Base-by-base conservation (phyloP, 495 filamentous ascomycete species). In the Penicillium samsonianum region DNA sequence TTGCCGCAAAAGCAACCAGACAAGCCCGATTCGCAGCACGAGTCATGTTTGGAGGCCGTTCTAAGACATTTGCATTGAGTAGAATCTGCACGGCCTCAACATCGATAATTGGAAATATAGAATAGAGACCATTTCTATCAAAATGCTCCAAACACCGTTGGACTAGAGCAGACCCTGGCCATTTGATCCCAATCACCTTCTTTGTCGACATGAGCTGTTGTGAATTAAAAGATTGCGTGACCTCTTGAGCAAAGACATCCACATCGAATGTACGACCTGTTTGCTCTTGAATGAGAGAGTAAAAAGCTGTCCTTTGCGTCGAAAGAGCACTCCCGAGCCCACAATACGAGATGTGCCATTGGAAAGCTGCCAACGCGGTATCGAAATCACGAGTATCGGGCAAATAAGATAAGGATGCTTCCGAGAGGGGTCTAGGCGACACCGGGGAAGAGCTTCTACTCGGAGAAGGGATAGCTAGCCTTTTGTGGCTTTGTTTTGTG, bases 21-120 rank as follows among this genome's bases (percentile, higher is more conserved):
- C 65, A 68, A 14, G 67, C 65, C 8, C 59, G 55, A 48, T 60
- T 59, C 8, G 62, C 54, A 3, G 57, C 55, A n/a, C 50, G 60
- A 33, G 20, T 50, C 28, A 33, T 33, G 33, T 50, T n/a, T 53
- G 19, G 10, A 4, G 60, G 53, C 22, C 58, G 42, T 5, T 60
- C 50, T 17, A 68, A 33, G 11, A 62, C 53, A 50, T 59, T 53
- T 14, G 55, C 58, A 23, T 65, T 54, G 22, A 67, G 38, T 8
- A 69, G 50, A 12, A 59, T 52, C 16, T 41, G 48, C 40, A 64
- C 16, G 3, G 57, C 56, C n/a, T 58, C 51, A 10, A 48, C 49
- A 46, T 69, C 61, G 14, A 60, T 63, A 28, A 69, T 50, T 3
- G 65, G 69, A 35, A 69, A 69, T 7, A 72, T 53, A 8, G 67